A percentile compares a stretch with the other conserved stretches of the same genome.
These are phyloP conservation scores for Eucalyptus grandis DNA, from an alignment of 345 rosid genomes.

Conservation along the genomic window DNA sequence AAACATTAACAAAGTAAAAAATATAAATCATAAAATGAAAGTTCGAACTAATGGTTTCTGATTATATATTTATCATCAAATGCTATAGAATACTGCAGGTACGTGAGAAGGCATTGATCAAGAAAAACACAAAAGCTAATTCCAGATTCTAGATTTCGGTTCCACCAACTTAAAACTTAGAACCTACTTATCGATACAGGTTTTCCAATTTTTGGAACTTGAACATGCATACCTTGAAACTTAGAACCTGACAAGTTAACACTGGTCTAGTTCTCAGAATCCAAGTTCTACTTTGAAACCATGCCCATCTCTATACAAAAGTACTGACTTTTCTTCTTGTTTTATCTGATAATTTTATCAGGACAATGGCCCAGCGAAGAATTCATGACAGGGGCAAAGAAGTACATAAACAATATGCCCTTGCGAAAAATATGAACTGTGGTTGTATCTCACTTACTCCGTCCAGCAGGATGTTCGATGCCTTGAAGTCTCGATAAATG, in stretches of 20 bases:
- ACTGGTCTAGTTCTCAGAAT: no score
- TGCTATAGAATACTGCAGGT: accelerated
- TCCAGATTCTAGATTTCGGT: accelerated
- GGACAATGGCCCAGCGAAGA: not conserved
- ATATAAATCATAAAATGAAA: no score
- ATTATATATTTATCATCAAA: no score
- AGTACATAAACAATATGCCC: not conserved
- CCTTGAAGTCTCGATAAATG: conserved; percentile 88
- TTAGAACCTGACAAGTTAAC: no score
- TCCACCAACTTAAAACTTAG: no score
- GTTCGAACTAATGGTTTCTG: no score
- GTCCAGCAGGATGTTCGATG: conserved; percentile 85
- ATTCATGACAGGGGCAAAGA: not conserved
- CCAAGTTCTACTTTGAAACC: no score
- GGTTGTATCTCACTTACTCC: conserved; percentile 32
- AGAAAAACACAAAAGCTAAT: no score
- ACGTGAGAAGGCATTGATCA: accelerated
- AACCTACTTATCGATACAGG: accelerated
- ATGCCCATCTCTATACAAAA: not conserved
- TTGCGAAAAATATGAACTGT: not conserved
- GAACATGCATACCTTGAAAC: no score
- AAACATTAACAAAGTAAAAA: no score
- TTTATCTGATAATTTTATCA: not conserved
- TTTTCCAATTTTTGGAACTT: no score
- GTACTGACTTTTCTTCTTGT: not conserved